Conservation (phyloP, 495 filamentous ascomycete species). For the Xylaria venustula region DNA sequence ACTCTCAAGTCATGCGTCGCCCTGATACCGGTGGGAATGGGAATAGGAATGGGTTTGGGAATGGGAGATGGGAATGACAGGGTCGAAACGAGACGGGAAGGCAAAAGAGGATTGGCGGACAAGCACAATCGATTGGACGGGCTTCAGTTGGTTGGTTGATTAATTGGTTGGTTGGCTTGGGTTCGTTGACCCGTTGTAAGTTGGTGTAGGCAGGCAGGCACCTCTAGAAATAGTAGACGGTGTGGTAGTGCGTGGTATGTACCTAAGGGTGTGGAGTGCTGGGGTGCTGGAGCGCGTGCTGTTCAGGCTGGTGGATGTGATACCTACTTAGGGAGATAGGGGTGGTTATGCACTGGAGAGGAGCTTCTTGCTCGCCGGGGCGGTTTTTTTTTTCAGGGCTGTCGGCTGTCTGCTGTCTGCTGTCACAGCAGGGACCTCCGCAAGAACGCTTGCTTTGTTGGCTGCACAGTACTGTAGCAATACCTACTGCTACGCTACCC, state of each 20-base stretch:
- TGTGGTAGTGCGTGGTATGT: neutral
- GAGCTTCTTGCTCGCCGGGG: neutral
- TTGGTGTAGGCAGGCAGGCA: too few relatives aligned
- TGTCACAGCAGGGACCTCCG: too few relatives aligned
- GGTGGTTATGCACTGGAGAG: too few relatives aligned
- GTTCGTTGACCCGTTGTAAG: neutral
- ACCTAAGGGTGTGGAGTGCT: neutral
- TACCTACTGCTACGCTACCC: neutral
- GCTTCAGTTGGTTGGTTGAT: neutral
- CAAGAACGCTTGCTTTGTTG: neutral
- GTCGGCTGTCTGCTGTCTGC: neutral
- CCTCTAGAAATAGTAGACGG: too few relatives aligned
- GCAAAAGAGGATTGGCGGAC: neutral
- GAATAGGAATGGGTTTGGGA: too few relatives aligned
- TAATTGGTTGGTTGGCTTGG: neutral
- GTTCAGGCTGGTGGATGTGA: too few relatives aligned
- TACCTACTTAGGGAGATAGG: too few relatives aligned
- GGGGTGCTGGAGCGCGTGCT: too few relatives aligned
- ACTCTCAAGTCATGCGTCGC: constrained; percentile 11
- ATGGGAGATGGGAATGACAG: constrained; percentile 8
- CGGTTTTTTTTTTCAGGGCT: neutral
- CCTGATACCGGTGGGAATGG: constrained; percentile 2
- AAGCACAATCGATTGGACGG: constrained; percentile 3
- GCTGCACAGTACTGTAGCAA: neutral
- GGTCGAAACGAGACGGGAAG: constrained; percentile 16